Evolutionary conservation across 768 basidiomycete genomes (phyloP), one percentile per base, ranked within the genome.

Genomic region (Lentinula detonsa): DNA sequence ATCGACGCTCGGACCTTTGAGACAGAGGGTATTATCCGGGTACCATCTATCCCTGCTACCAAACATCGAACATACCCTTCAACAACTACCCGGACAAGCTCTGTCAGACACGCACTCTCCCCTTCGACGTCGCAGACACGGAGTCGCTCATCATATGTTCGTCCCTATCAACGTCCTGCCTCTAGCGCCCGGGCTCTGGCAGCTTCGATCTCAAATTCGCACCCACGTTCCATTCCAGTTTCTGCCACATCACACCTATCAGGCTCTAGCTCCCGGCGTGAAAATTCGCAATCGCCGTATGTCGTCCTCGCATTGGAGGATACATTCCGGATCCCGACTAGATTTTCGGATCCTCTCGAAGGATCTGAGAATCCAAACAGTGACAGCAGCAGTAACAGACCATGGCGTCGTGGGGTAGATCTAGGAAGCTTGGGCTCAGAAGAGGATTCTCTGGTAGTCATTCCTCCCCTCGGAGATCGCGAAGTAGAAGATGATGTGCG

Each of bases 1-100:
- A 77, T 96, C 53, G 95, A 97, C 68, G 92, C 93, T 3, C 81
- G 85, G 49, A 95, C 92, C 0, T 95, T 95, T 66, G 87, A 93
- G 68, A 82, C 81, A 5, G 86, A 90, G 63, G 85, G 91, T 62
- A 79, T 87, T 16, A 70, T 91, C 18, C 82, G 78, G 53, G 55
- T 60, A n/a, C 62, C 62, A 23, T 59, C 57, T 57, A 39, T 45
- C 11, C 16, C 57, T 51, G 28, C 64, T 5, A 37, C 42, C 18
- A 55, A 54, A 39, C 64, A 18, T 23, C 62, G n/a, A 28, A 52
- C 34, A 18, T 50, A n/a, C 37, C 48, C 28, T 43, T 61, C 42
- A 48, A 59, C 43, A 57, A 52, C 59, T 64, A 56, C 57, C 58
- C 33, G 37, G 62, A 55, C 59, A 37, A 48, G 54, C 54, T 53